phyloP scores from a whole-genome alignment of 2,329 filamentous ascomycete genomes.

The Pyrenophora seminiperda region DNA sequence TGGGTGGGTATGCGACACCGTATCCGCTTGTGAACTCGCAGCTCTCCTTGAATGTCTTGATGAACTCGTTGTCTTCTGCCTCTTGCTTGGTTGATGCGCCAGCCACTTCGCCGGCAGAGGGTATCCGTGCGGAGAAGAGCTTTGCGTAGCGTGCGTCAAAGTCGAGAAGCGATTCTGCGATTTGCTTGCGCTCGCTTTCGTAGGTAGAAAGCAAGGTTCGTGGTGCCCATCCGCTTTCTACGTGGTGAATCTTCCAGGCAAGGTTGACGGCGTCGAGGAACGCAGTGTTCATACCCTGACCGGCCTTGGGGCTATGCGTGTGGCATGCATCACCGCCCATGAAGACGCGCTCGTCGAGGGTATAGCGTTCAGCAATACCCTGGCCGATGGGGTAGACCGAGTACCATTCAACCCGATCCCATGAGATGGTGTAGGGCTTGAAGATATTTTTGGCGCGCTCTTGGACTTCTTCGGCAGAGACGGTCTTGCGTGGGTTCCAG shows the following conservation, averaged over 20 bases:
- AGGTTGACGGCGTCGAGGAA: slow-evolving; percentile 76
- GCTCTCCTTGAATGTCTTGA: slow-evolving; percentile 86
- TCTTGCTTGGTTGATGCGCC: slow-evolving; percentile 57
- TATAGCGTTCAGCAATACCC: slow-evolving; percentile 68
- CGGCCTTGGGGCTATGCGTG: slow-evolving; percentile 67
- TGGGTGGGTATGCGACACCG: slow-evolving; percentile 82
- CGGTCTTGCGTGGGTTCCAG: slow-evolving; percentile 65
- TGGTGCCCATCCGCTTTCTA: slow-evolving; percentile 79
- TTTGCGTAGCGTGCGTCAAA: slow-evolving; percentile 92
- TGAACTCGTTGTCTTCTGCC: slow-evolving; percentile 72
- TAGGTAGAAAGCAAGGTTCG: slow-evolving; percentile 81
- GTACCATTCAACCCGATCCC: slow-evolving; percentile 70
- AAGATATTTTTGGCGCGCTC: slow-evolving; percentile 62
- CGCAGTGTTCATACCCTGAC: slow-evolving; percentile 68
- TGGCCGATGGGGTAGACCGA: slow-evolving; percentile 70
- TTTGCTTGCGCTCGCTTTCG: slow-evolving; percentile 80
- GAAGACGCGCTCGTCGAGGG: slow-evolving; percentile 67
- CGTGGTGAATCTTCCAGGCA: slow-evolving; percentile 94
- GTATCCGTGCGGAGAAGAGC: slow-evolving; percentile 80
- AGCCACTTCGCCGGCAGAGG: slow-evolving; percentile 73
- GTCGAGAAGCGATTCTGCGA: slow-evolving; percentile 80
- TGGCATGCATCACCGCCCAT: slow-evolving; percentile 70
- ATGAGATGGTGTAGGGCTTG: slow-evolving; percentile 64
- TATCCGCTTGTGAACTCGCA: slow-evolving; percentile 95
- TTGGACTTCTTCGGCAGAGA: slow-evolving; percentile 65